Base-by-base conservation (phyloP, 257 asterid species). In the Striga asiatica region DNA sequence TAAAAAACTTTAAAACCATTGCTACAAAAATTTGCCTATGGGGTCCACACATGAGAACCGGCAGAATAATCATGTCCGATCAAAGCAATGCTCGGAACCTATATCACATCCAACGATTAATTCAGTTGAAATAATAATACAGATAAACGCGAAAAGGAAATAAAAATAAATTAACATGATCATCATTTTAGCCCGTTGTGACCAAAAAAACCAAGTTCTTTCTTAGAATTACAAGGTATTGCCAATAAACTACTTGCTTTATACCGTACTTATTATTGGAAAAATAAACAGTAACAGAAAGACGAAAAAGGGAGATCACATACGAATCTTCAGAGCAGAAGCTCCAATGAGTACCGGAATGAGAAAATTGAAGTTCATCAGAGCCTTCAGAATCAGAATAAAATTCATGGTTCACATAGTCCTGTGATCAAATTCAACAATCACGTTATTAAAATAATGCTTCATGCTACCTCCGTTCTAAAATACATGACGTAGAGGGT, bases 371-470 rank as follows among this genome's bases (percentile, higher is more conserved):
- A 9, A 45, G 60, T 54, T 56, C 56, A 35, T 60, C 68, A 12
- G 67, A 69, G 49, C 43, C 28, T 32, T 65, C 70, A 25, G 54
- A 58, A 47, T 54, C 71, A 43, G 19, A 37, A 58, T 5, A 29
- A 17, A 39, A 6, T 8, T 27, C 56, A 34, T 14, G 13, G 16
- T 19, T 53, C 51, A 1, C 48, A 31, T 53, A 67, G 50, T 51
- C 59, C 88, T 74, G 54, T 12, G 49, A 57, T 47, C 24, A 62
- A 59, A 42, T 57, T 8, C 48, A 51, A 37, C 38, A 63, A 21
- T 6, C 52, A 42, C 39, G 8, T 28, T 42, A 22, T 28, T 6
- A 20, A 61, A 21, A 18, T 8, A 22, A 10, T 54, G 31, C 2
- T 3, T 3, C 8, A n/a, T n/a, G n/a, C n/a, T n/a, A n/a, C n/a